Evolutionary conservation across 805 yeast species (phyloP).

Genomic region (Saturnispora quitensis): DNA sequence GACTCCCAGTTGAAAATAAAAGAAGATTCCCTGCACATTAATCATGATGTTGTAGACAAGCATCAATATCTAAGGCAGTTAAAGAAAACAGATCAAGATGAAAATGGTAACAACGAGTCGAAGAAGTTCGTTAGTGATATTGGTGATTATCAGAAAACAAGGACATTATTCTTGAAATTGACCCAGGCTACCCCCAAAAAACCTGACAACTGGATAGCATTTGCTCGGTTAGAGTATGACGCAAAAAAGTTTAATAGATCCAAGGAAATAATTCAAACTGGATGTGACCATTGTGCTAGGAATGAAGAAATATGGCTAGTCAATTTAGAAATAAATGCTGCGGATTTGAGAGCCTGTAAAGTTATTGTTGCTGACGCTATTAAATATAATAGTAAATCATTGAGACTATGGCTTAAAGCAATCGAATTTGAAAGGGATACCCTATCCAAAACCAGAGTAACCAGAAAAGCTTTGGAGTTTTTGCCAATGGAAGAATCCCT

Average conservation of each 20-base stretch:
- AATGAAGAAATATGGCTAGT: constrained; percentile 80
- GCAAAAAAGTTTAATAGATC: constrained; percentile 52
- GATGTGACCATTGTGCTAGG: constrained; percentile 58
- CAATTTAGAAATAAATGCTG: constrained; percentile 51
- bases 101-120: constrained; percentile 2
- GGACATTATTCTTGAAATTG: constrained; percentile 55
- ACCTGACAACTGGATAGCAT: constrained; percentile 78
- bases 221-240: constrained; percentile 68
- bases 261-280: constrained; percentile 54
- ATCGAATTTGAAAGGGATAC: constrained; percentile 52
- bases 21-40: constrained; percentile 12
- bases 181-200: constrained; percentile 64
- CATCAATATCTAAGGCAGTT: constrained; percentile 36
- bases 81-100: constrained; percentile 11
- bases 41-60: constrained; percentile 27
- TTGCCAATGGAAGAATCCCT: constrained; percentile 47
- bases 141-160: constrained; percentile 51
- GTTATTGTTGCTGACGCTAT: constrained; percentile 60
- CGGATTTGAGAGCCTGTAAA: constrained; percentile 38
- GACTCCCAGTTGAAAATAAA: constrained; percentile 46
- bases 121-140: constrained; percentile 24
- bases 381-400: constrained; percentile 43
- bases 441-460: constrained; percentile 42
- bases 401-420: constrained; percentile 67
- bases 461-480: constrained; percentile 63